Evolutionary conservation across 2,329 filamentous ascomycete genomes (phyloP), one percentile per base, ranked within the genome.

Genomic region (Capronia coronata): DNA sequence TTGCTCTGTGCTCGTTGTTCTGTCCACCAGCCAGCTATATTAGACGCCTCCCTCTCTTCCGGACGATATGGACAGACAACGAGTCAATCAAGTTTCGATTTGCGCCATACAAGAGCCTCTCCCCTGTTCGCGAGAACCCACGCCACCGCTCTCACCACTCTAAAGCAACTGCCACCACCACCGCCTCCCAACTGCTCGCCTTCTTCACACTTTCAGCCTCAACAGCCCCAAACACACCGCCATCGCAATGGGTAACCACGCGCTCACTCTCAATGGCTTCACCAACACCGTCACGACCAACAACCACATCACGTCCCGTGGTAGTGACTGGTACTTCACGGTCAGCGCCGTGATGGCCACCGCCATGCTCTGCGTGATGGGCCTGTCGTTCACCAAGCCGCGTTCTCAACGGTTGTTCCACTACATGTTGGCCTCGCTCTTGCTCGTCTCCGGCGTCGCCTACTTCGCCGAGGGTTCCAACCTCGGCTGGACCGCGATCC

Each of bases 401-500:
- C 48, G 52, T 19, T 41, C 45, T 11, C 45, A 59, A 43, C 49
- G 59, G 14, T 46, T 61, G 32, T 58, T 59, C 34, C 52, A 61
- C 48, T 61, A 62, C 49, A 46, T 60, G 23, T 49, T 51, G 13
- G 59, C 58, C n/a, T 46, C 54, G 13, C 51, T 61, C 45, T 55
- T 52, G 14, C 34, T 62, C 14, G 49, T 61, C 32, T 55, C 60
- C 16, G 70, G 74, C 32, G 79, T 84, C 56, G 73, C 80, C 11
- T 84, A 84, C 67, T 85, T 80, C 67, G 72, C 76, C 55, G 82
- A 84, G 79, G 81, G 73, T n/a, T 77, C 79, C 8, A 80, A 82
- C 59, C 68, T 85, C 1, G 82, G 82, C 27, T 82, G 77, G 64
- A 75, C 76, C 1, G 76, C 79, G 0, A 81, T 84, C 57, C 61